These are phyloP conservation scores for Fusarium abutilonis DNA, from an alignment of 2,329 filamentous ascomycete species.

Conservation along the genomic window DNA sequence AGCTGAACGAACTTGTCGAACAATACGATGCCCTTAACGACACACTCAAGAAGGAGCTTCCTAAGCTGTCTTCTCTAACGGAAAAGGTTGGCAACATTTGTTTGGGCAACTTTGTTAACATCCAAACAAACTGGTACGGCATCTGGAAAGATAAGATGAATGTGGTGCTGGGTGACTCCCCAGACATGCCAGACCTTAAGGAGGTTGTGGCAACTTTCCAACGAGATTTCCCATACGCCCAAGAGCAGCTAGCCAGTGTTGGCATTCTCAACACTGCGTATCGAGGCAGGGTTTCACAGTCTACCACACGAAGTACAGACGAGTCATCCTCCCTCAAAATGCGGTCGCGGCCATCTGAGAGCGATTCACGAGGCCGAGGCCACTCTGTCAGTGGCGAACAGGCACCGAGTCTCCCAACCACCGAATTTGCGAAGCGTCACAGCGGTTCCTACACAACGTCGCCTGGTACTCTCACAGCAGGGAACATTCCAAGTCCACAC, in stretches of 20 bases:
- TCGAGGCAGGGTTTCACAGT: slow-evolving; percentile 67
- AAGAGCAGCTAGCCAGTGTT: slow-evolving; percentile 75
- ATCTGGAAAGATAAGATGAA: slow-evolving; percentile 87
- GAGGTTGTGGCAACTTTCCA: slow-evolving; percentile 83
- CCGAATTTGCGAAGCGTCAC: slow-evolving; percentile 71
- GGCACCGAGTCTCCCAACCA: slow-evolving; percentile 70
- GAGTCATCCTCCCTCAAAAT: slow-evolving; percentile 59
- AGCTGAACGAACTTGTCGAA: slow-evolving; percentile 83
- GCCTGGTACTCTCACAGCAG: slow-evolving; percentile 55
- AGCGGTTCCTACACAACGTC: slow-evolving; percentile 74
- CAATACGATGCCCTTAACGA: slow-evolving; percentile 93
- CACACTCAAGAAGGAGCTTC: slow-evolving; percentile 90
- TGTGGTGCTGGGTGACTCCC: slow-evolving; percentile 72
- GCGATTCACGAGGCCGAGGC: slow-evolving; percentile 64
- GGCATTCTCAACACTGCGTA: slow-evolving; percentile 81
- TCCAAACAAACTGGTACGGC: slow-evolving; percentile 84
- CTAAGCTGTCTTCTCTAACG: slow-evolving; percentile 82
- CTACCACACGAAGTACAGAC: slow-evolving; percentile 65
- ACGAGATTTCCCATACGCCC: slow-evolving; percentile 79
- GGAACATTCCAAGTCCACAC: slow-evolving; percentile 58
- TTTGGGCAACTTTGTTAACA: slow-evolving; percentile 82
- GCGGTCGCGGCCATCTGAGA: slow-evolving; percentile 60
- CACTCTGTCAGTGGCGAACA: slow-evolving; percentile 70
- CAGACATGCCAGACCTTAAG: slow-evolving; percentile 70
- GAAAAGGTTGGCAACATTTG: slow-evolving; percentile 86